These are phyloP conservation scores for Pseudogymnoascus sp. DNA, from an alignment of 2,329 filamentous ascomycete genomes.

Conservation along the genomic window DNA sequence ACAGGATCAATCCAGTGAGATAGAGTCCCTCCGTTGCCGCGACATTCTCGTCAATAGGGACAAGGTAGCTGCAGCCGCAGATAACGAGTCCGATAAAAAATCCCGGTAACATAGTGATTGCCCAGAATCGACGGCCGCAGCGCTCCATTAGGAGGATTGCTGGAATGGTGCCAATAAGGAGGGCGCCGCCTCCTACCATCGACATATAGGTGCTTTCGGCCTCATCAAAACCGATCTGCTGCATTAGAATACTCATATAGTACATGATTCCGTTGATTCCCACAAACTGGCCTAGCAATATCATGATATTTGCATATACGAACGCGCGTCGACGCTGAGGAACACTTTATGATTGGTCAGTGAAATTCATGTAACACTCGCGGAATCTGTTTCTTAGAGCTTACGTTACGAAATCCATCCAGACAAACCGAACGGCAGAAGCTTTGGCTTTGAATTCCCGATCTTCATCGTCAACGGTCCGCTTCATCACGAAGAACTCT, in stretches of 20 bases:
- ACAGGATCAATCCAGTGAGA: slow-evolving; percentile 56
- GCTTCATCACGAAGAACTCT: slow-evolving; percentile 66
- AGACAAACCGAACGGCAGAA: slow-evolving; percentile 51
- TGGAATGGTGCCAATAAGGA: slow-evolving; percentile 61
- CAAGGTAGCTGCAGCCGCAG: slow-evolving; percentile 55
- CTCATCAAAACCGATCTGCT: slow-evolving; percentile 56
- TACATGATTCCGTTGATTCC: slow-evolving; percentile 65
- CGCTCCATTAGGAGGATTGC: slow-evolving; percentile 64
- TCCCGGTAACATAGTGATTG: slow-evolving; percentile 60
- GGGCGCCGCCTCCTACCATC: slow-evolving; percentile 58
- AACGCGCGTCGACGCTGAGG: slow-evolving; percentile 56
- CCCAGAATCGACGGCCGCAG: slow-evolving; percentile 68
- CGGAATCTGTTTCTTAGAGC: background rate
- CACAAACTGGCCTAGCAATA: slow-evolving; percentile 61
- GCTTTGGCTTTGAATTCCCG: slow-evolving; percentile 40
- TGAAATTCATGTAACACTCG: background rate
- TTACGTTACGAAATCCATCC: slow-evolving; percentile 67
- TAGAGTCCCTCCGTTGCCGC: slow-evolving; percentile 53
- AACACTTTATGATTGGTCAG: slow-evolving; percentile 30
- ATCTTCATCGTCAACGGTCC: slow-evolving; percentile 50
- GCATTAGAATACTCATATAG: slow-evolving; percentile 63
- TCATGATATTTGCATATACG: slow-evolving; percentile 62
- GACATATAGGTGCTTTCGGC: slow-evolving; percentile 66
- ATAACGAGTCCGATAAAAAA: slow-evolving; percentile 64
- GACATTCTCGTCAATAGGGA: slow-evolving; percentile 36